These are phyloP conservation scores for Polytrichum commune DNA, from an alignment of 225 moss, liverwort and hornwort genomes.

Conservation along the genomic window DNA sequence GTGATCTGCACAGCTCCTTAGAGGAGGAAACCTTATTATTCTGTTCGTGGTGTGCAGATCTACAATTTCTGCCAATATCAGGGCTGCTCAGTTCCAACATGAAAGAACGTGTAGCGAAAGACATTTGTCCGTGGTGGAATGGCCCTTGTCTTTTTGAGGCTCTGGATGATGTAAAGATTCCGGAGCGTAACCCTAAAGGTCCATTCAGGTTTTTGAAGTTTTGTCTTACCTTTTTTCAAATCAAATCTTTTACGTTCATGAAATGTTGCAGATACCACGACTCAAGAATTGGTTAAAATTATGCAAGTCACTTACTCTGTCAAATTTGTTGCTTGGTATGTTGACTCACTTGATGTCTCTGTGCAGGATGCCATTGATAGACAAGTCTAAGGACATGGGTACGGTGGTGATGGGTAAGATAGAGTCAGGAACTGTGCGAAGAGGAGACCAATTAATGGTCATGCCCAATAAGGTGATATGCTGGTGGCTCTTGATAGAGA, in stretches of 20 bases:
- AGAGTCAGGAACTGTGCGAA: slow-evolving; percentile 59
- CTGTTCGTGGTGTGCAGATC: not conserved
- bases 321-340: too few relatives aligned
- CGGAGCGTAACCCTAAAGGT: slow-evolving; percentile 40
- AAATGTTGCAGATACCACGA: not conserved
- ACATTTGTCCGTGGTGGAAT: slow-evolving; percentile 49
- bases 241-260: not conserved
- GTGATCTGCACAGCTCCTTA: too few relatives aligned
- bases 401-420: slow-evolving; percentile 69
- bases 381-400: slow-evolving; percentile 65
- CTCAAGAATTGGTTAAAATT: too few relatives aligned
- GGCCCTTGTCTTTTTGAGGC: slow-evolving; percentile 58
- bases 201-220: slow-evolving; percentile 39
- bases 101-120: slow-evolving; percentile 35
- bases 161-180: slow-evolving; percentile 47
- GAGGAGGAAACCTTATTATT: too few relatives aligned
- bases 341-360: not conserved
- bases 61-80: slow-evolving; percentile 36
- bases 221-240: not conserved
- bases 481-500: not conserved
- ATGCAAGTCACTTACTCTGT: too few relatives aligned
- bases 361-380: slow-evolving; percentile 64
- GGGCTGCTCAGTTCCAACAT: slow-evolving; percentile 47
- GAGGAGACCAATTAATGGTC: slow-evolving; percentile 51
- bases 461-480: slow-evolving; percentile 57